Conservation (phyloP, 345 rosid species). For the Rhizophora mangle region DNA sequence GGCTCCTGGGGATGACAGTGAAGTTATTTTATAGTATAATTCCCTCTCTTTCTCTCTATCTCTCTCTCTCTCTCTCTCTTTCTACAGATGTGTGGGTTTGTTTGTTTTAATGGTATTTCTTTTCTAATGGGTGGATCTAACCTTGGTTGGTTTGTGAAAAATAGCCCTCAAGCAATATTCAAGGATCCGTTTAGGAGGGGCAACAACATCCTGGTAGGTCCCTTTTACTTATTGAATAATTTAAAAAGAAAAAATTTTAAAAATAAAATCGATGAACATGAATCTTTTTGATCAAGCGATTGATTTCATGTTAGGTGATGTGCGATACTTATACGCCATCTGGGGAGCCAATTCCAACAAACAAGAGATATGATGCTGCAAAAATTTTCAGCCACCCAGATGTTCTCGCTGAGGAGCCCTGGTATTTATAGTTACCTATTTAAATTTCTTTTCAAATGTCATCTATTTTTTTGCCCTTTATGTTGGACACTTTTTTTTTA, state of each 20-base stretch:
- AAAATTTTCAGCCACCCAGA: conserved; percentile 12
- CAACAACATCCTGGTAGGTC: conserved; percentile 7
- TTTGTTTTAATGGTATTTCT: neutral
- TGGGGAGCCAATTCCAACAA: conserved; percentile 16
- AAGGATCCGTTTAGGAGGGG: conserved; percentile 18
- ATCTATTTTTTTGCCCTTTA: neutral
- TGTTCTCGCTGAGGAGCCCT: neutral
- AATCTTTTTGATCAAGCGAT: too few species aligned
- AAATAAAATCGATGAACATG: neutral
- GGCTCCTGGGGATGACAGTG: conserved; percentile 26
- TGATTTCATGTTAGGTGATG: conserved; percentile 11
- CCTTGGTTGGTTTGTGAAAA: neutral
- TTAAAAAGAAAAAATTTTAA: too few species aligned
- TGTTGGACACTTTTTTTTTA: neutral
- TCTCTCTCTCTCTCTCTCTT: neutral
- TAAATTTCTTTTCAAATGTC: neutral
- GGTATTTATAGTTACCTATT: neutral
- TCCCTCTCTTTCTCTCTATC: too few species aligned
- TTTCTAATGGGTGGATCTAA: neutral
- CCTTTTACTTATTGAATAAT: too few species aligned
- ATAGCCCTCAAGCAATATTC: conserved; percentile 2
- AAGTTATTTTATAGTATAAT: conserved; percentile 19
- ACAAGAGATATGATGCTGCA: conserved; percentile 12
- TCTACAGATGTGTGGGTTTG: too few species aligned
- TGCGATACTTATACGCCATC: conserved; percentile 19